A percentile compares a stretch with the other conserved stretches of the same genome.
These are phyloP conservation scores for Pachyrhizus erosus DNA, from an alignment of 306 rosid species.

Conservation along the genomic window DNA sequence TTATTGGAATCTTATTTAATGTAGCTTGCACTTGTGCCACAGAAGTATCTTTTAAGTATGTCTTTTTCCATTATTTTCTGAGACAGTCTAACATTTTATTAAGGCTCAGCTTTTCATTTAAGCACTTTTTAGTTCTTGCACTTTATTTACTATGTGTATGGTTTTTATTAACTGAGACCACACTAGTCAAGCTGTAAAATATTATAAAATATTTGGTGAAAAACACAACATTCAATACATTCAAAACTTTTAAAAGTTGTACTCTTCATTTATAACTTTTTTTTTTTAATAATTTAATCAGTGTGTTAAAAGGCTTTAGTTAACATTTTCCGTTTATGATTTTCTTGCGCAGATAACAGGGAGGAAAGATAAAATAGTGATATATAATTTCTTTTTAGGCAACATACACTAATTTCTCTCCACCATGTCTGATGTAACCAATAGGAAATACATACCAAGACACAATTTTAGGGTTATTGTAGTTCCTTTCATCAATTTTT, in stretches of 20 bases:
- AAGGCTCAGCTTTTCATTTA: not conserved
- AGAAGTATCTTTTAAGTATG: constrained; percentile 29
- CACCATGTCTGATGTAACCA: not conserved
- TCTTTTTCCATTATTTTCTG: constrained; percentile 7
- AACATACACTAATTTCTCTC: not conserved
- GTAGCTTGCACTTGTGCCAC: constrained; percentile 40
- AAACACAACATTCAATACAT: not conserved
- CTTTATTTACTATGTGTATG: not conserved
- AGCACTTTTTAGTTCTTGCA: not conserved
- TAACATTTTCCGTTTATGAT: too few relatives aligned
- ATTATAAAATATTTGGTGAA: not conserved
- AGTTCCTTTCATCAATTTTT: not conserved
- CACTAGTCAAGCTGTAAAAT: not conserved
- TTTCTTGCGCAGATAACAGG: too few relatives aligned
- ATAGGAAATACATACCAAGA: not conserved
- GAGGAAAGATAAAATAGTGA: too few relatives aligned
- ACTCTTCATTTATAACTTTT: too few relatives aligned
- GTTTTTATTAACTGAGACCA: not conserved
- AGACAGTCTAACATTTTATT: not conserved
- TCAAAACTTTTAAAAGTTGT: not conserved
- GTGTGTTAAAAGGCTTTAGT: too few relatives aligned
- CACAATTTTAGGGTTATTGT: not conserved
- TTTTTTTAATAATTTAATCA: too few relatives aligned
- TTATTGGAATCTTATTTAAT: constrained; percentile 39
- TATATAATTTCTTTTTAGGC: not conserved